phyloP scores from a whole-genome alignment of 768 basidiomycete genomes.

The Paxillus ammoniavirescens region DNA sequence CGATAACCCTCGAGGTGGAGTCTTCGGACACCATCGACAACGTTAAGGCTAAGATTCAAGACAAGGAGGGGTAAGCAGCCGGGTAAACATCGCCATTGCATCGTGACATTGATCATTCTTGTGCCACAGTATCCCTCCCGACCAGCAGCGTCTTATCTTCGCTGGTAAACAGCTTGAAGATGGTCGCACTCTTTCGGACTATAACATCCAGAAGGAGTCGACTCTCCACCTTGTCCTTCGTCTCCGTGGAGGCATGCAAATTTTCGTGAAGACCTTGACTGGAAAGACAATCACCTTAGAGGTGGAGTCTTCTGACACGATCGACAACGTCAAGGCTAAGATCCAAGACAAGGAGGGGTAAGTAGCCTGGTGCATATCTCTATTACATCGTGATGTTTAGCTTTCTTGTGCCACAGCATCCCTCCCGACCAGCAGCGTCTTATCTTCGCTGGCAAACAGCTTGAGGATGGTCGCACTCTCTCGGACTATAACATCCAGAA shows the following conservation, averaged over 20 bases:
- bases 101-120: no score
- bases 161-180: conserved; percentile 93
- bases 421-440: conserved; percentile 85
- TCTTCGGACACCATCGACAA: conserved; percentile 87
- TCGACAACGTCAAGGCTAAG: conserved; percentile 86
- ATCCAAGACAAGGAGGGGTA: conserved; percentile 78
- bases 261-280: conserved; percentile 84
- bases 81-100: no score
- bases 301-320: conserved; percentile 91
- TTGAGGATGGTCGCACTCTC: conserved; percentile 91
- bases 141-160: conserved; percentile 89
- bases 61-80: conserved; percentile 61
- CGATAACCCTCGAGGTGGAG: conserved; percentile 88
- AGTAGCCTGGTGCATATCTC: no score
- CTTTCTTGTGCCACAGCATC: conserved; percentile 31
- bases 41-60: conserved; percentile 90
- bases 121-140: conserved; percentile 60
- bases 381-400: no score
- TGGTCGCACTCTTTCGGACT: conserved; percentile 86
- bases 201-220: conserved; percentile 89
- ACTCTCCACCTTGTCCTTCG: conserved; percentile 75
- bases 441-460: conserved; percentile 92
- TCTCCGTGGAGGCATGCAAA: conserved; percentile 89
- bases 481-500: conserved; percentile 84
- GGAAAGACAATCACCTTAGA: conserved; percentile 93